Percentiles rank a stretch among this genome's conserved stretches.
Evolutionary conservation across 1,284 basidiomycete species (phyloP).

Genomic region (Puccinia triticina): DNA sequence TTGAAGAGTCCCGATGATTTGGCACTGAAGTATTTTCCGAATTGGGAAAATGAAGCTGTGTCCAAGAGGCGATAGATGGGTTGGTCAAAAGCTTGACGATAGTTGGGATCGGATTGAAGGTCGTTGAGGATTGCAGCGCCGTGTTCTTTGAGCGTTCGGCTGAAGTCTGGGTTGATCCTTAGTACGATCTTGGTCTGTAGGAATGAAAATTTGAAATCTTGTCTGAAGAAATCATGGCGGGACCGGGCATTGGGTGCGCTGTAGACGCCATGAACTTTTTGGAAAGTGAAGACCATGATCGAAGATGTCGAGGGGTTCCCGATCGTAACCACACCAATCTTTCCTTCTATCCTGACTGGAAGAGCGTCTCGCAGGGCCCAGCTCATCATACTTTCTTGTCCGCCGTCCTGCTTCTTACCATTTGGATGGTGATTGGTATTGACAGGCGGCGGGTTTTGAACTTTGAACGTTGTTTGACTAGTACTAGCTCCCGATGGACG

Average conservation of each 20-base stretch:
- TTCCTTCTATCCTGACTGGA: constrained; percentile 43
- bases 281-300: constrained; percentile 13
- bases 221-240: constrained; percentile 76
- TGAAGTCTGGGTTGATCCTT: constrained; percentile 76
- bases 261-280: constrained; percentile 16
- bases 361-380: constrained; percentile 20
- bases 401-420: background rate
- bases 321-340: constrained; percentile 18
- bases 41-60: constrained; percentile 32
- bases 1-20: constrained; percentile 15
- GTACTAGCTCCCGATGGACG: constrained; percentile 34
- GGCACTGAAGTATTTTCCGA: constrained; percentile 28
- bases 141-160: constrained; percentile 68
- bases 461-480: constrained; percentile 52
- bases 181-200: constrained; percentile 69
- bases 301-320: constrained; percentile 22
- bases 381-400: constrained; percentile 36
- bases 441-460: constrained; percentile 27
- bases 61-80: constrained; percentile 16
- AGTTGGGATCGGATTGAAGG: constrained; percentile 61
- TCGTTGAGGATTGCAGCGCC: constrained; percentile 70
- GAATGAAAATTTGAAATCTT: constrained; percentile 73
- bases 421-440: constrained; percentile 2
- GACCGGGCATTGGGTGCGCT: constrained; percentile 70
- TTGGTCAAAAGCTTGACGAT: constrained; percentile 46